Base-by-base conservation (phyloP, 805 yeast species). In the Candida dajiaensis region DNA sequence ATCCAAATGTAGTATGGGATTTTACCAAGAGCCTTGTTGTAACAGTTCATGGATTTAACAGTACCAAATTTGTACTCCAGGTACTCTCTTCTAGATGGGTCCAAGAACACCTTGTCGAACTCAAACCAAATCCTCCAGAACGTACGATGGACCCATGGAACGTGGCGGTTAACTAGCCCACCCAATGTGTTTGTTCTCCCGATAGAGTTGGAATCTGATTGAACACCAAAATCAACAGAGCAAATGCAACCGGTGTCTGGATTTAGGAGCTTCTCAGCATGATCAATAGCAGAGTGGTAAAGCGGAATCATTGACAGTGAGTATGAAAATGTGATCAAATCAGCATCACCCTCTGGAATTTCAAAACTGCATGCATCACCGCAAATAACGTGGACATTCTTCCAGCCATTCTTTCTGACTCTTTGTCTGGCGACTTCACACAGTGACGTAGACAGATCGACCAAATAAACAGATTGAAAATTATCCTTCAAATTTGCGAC, bases 71-170 rank as follows among this genome's bases (percentile, higher is more conserved):
- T 76, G 66, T 87, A 85, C 64, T 86, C 95, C 57, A 87, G 73
- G 66, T 85, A 86, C 58, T 83, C 89, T 67, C 95, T 78, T 68
- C 95, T 78, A 8, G 89, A 76, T 28, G 89, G 80, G 60, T 86
- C 95, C 54, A 86, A 73, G 57, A 79, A 83, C 3, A 86, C 95
- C 47, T 82, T 76, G 64, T 86, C 95, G 44, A 83, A 83, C 65
- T 86, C 95, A 64, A 87, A 86, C 95, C 95, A 87, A 39, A 83
- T 69, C 59, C 89, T 76, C 95, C 95, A 86, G 62, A 86, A 87
- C 26, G 87, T 84, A 61, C 95, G 73, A 43, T 77, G 72, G 47
- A 83, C 50, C 95, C 95, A 86, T 23, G 88, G 83, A 50, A 78
- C 81, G 61, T 85, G 85, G 58, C 95, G 73, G 57, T 79, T 76